Base-by-base conservation (phyloP, 768 basidiomycete species). In the Lanmaoa rubissima region DNA sequence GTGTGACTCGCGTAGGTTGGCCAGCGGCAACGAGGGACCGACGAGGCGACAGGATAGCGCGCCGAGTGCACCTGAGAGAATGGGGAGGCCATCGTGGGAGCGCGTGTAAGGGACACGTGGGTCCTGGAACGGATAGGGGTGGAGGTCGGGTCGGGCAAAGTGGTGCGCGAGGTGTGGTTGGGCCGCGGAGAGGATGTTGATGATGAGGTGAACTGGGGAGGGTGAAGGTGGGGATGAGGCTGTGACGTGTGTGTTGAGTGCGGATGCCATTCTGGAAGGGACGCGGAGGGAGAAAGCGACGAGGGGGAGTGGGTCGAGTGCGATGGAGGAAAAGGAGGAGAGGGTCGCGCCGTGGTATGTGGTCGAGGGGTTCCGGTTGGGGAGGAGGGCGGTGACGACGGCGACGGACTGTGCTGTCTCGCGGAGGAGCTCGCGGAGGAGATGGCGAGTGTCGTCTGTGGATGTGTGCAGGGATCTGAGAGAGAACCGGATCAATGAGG, bases 241-340 rank as follows among this genome's bases (percentile, higher is more conserved):
- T 8, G 48, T 28, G 55, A 64, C 38, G 57, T 58, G 62, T 2
- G 76, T 52, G 51, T 75, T 73, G 28, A 90, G 78, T 1, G 82
- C 75, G 3, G 78, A 73, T 1, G 94, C 93, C 84, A 96, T 90
- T 4, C 93, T 80, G 1, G 94, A 96, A 5, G 95, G 95, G 17
- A 93, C 79, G 35, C 93, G 88, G 19, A 98, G 80, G 17, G 94
- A 88, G 70, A 98, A 98, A 0, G 92, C 82, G 65, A 98, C 82
- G 54, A 97, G 82, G 0, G 94, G 93, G 61, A 85, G 76, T 2
- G 95, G 95, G 61, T 93, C 84, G 79, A 98, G 84, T 3, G 95
- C 85, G 66, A 98, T 85, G 31, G 93, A 94, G 21, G 92, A 85
- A 69, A 98, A 94, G 1, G 94, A 96, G 10, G 95, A 95, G 34